phyloP scores from a whole-genome alignment of 2,329 filamentous ascomycete genomes.

The Penicillium capsulatum region DNA sequence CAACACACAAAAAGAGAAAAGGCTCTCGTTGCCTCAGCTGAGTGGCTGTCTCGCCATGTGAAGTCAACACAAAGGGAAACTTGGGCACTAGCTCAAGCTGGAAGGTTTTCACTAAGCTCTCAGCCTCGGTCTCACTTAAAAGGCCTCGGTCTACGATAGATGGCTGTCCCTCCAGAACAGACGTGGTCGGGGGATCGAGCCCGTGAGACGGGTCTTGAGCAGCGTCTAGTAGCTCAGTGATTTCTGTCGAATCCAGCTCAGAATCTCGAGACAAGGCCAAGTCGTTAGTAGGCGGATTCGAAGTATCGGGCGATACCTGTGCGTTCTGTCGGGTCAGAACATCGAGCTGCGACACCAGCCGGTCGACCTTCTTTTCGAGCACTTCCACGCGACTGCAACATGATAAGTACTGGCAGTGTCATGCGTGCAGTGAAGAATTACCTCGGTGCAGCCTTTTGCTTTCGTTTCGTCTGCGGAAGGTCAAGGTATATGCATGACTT shows the following conservation, averaged over 20 bases:
- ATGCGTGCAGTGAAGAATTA: conserved; percentile 3
- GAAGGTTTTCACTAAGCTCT: conserved; percentile 15
- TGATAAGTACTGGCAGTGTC: conserved; percentile 5
- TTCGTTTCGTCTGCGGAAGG: conserved; percentile 25
- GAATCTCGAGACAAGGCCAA: conserved; percentile 2
- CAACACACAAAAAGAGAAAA: conserved; percentile 21
- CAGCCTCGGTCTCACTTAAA: conserved; percentile 19
- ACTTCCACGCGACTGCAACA: conserved; percentile 19
- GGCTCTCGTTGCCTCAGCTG: conserved; percentile 11
- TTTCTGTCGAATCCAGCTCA: conserved; percentile 6
- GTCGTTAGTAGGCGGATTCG: conserved; percentile 6
- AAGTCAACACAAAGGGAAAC: conserved; percentile 21
- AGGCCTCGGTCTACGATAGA: conserved; percentile 22
- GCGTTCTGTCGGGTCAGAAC: conserved; percentile 15
- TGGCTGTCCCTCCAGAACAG: conserved; percentile 17
- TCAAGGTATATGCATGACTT: conserved; percentile 27
- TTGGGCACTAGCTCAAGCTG: conserved; percentile 14
- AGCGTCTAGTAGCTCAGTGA: conserved; percentile 11
- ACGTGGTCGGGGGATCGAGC: conserved; percentile 13
- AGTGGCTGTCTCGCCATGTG: conserved; percentile 14
- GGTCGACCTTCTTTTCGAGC: conserved; percentile 21
- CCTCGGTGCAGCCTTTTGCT: conserved; percentile 17
- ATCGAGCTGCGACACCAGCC: conserved; percentile 18
- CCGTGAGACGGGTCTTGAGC: conserved; percentile 21
- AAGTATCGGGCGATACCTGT: conserved; percentile 7